phyloP scores from a whole-genome alignment of 2,329 filamentous ascomycete genomes.

The Colletotrichum paranaense region DNA sequence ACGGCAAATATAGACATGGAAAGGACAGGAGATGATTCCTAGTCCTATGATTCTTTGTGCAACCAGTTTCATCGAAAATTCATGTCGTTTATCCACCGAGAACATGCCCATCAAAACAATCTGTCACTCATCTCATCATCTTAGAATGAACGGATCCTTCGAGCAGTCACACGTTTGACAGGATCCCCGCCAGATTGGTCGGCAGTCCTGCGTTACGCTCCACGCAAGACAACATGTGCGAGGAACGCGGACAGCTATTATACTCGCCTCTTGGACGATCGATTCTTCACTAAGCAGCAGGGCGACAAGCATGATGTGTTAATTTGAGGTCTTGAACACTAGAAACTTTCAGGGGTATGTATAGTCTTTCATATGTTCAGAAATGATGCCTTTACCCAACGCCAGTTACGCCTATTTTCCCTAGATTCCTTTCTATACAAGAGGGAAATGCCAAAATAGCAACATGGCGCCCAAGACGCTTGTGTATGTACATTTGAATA shows the following conservation, averaged over 20 bases:
- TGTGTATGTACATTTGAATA: background rate
- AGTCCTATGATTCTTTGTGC: background rate
- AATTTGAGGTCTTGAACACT: background rate
- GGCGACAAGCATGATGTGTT: background rate
- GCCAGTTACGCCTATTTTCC: background rate
- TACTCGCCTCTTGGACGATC: background rate
- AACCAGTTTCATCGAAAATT: background rate
- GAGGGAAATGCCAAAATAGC: background rate
- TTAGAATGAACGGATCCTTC: background rate
- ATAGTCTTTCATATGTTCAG: background rate
- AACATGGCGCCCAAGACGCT: background rate
- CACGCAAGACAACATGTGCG: background rate
- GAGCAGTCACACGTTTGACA: background rate
- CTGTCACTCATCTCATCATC: background rate
- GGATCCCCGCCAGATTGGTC: background rate
- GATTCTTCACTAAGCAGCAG: background rate
- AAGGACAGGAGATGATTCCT: constrained; percentile 42
- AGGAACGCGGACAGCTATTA: background rate
- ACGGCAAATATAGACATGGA: background rate
- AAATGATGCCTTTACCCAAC: background rate
- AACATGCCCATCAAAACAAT: background rate
- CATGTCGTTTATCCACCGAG: background rate
- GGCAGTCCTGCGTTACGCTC: background rate
- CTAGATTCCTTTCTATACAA: background rate
- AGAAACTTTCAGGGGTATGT: background rate